phyloP scores from a whole-genome alignment of 495 filamentous ascomycete species.

The Tuber aestivum region DNA sequence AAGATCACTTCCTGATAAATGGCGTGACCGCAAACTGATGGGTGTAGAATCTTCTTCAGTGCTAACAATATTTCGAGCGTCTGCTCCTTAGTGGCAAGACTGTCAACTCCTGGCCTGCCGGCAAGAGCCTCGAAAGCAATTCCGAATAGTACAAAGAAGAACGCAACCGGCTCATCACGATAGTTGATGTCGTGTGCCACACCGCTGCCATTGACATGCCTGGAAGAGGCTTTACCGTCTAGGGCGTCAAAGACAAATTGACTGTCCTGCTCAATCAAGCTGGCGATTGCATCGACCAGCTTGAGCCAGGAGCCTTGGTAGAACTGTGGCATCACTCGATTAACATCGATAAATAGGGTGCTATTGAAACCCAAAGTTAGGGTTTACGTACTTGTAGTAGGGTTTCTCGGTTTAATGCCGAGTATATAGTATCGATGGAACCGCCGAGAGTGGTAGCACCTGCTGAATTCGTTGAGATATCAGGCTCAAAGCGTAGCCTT shows the following conservation, averaged over 20 bases:
- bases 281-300: constrained; percentile 93
- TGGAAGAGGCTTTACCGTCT: constrained; percentile 69
- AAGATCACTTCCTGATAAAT: constrained; percentile 96
- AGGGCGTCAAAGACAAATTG: constrained; percentile 95
- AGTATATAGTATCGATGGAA: constrained; percentile 82
- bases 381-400: constrained; percentile 58
- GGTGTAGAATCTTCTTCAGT: constrained; percentile 88
- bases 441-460: constrained; percentile 67
- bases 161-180: constrained; percentile 93
- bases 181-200: constrained; percentile 79
- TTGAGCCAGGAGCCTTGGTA: constrained; percentile 98
- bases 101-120: constrained; percentile 65
- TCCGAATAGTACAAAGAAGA: constrained; percentile 98
- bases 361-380: background rate
- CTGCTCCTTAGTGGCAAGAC: constrained; percentile 66
- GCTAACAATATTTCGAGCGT: constrained; percentile 84
- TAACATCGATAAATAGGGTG: constrained; percentile 22
- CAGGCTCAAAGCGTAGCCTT: constrained; percentile 86
- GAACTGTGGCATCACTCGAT: constrained; percentile 53
- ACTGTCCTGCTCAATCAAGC: constrained; percentile 93
- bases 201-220: constrained; percentile 51
- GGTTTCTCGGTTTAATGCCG: constrained; percentile 88
- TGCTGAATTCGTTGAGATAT: constrained; percentile 74
- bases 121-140: constrained; percentile 93
- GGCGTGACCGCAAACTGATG: constrained; percentile 90